Evolutionary conservation across 148 eudicot genomes (phyloP).

Genomic region (Amaranthus cruentus): DNA sequence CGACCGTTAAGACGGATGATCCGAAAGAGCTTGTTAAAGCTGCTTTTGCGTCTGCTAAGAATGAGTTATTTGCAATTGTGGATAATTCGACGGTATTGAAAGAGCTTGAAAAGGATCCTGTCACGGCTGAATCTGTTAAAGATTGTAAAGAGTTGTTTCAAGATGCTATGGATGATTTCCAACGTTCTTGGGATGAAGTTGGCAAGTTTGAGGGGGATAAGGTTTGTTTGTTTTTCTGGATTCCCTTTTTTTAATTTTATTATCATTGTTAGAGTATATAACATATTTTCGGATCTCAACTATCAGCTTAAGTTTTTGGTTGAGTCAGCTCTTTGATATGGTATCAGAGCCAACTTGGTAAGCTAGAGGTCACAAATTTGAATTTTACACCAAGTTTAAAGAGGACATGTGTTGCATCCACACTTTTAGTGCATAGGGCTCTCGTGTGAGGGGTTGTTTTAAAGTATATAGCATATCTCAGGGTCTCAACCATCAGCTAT

Average conservation of each 20-base stretch:
- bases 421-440: too few relatives aligned
- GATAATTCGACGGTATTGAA: slow-evolving; percentile 28
- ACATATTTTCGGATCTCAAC: too few relatives aligned
- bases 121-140: slow-evolving; percentile 35
- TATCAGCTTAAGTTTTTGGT: too few relatives aligned
- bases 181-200: slow-evolving; percentile 36
- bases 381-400: too few relatives aligned
- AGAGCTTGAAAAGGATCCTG: slow-evolving; percentile 42
- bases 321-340: too few relatives aligned
- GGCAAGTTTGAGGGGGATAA: slow-evolving; percentile 30
- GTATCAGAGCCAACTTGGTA: too few relatives aligned
- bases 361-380: too few relatives aligned
- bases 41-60: slow-evolving; percentile 42
- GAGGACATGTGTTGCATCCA: too few relatives aligned
- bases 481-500: too few relatives aligned
- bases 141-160: slow-evolving; percentile 47
- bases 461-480: too few relatives aligned
- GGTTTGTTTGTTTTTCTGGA: background rate
- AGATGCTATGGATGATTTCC: slow-evolving; percentile 40
- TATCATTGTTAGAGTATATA: background rate
- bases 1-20: slow-evolving; percentile 27
- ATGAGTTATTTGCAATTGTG: slow-evolving; percentile 29
- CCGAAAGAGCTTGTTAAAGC: slow-evolving; percentile 54
- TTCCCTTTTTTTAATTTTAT: background rate
- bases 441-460: too few relatives aligned